Evolutionary conservation across 2,329 filamentous ascomycete genomes (phyloP).

Genomic region (Blastomyces gilchristii): DNA sequence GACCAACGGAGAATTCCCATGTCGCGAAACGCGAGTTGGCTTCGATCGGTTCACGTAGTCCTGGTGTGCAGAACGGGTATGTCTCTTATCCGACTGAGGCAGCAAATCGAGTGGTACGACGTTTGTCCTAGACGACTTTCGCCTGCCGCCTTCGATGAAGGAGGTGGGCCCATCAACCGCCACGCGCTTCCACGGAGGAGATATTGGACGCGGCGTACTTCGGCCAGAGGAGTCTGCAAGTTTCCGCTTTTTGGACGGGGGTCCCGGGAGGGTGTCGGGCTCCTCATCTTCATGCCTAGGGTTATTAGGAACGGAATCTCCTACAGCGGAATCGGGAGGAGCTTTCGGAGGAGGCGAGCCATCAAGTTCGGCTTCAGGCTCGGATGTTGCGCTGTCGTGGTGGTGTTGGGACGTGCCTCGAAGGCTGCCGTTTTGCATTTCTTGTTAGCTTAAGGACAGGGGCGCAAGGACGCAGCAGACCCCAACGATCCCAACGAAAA

Average conservation of each 20-base stretch:
- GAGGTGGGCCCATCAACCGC: slow-evolving; percentile 78
- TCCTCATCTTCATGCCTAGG: slow-evolving; percentile 23
- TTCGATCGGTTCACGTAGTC: slow-evolving; percentile 24
- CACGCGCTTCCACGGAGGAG: slow-evolving; percentile 88
- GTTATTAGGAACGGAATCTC: slow-evolving; percentile 12
- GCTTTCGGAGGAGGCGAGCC: slow-evolving; percentile 19
- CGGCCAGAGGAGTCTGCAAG: slow-evolving; percentile 31
- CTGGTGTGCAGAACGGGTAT: slow-evolving; percentile 34
- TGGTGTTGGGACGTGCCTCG: slow-evolving; percentile 30
- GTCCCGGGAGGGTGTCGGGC: slow-evolving; percentile 27
- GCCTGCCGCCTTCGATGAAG: slow-evolving; percentile 55
- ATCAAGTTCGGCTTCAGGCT: slow-evolving; percentile 19
- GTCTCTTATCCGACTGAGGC: slow-evolving; percentile 38
- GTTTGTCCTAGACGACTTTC: slow-evolving; percentile 51
- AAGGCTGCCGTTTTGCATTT: slow-evolving; percentile 39
- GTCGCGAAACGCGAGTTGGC: slow-evolving; percentile 17
- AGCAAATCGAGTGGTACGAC: slow-evolving; percentile 39
- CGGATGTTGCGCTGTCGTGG: slow-evolving; percentile 30
- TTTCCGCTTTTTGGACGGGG: slow-evolving; percentile 38
- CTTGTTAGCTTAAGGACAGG: slow-evolving; percentile 34
- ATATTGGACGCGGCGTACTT: slow-evolving; percentile 40
- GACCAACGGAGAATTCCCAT: slow-evolving; percentile 4
- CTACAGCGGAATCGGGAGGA: slow-evolving; percentile 17
- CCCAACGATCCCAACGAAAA: slow-evolving; percentile 38
- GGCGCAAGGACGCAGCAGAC: slow-evolving; percentile 32